A percentile compares a stretch with the other conserved stretches of the same genome.
These are phyloP conservation scores for Calocybe indica DNA, from an alignment of 768 basidiomycete genomes.

Conservation along the genomic window DNA sequence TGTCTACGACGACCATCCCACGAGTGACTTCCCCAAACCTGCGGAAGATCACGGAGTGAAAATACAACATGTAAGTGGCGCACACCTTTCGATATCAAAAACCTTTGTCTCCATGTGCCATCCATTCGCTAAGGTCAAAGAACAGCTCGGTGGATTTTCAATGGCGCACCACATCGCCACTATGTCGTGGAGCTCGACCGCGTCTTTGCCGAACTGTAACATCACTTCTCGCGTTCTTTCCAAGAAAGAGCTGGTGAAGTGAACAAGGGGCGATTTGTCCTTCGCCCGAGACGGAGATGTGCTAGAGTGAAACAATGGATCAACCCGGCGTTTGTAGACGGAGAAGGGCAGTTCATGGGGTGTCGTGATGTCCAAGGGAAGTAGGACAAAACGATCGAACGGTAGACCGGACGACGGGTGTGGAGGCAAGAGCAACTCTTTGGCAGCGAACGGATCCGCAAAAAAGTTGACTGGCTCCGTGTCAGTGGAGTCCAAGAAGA, in stretches of 20 bases:
- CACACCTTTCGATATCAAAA: slow-evolving; percentile 69
- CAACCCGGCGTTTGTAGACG: slow-evolving; percentile 50
- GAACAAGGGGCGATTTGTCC: slow-evolving; percentile 54
- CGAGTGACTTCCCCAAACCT: slow-evolving; percentile 73
- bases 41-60: not conserved
- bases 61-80: not conserved
- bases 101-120: slow-evolving; percentile 51
- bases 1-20: slow-evolving; percentile 84
- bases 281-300: slow-evolving; percentile 36
- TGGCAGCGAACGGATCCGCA: slow-evolving; percentile 83
- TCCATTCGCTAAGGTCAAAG: slow-evolving; percentile 29
- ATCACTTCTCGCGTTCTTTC: slow-evolving; percentile 73
- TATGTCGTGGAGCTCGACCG: slow-evolving; percentile 88
- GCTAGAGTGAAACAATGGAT: slow-evolving; percentile 52
- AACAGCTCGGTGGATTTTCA: slow-evolving; percentile 49
- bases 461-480: slow-evolving; percentile 66
- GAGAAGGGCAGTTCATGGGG: slow-evolving; percentile 74
- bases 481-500: slow-evolving; percentile 2
- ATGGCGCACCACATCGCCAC: slow-evolving; percentile 87
- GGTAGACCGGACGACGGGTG: slow-evolving; percentile 41
- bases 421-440: slow-evolving; percentile 50
- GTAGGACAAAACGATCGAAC: slow-evolving; percentile 58
- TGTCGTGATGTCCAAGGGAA: slow-evolving; percentile 82
- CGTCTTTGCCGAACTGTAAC: slow-evolving; percentile 75
- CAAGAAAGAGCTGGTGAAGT: slow-evolving; percentile 79